Evolutionary conservation across 1,284 basidiomycete genomes (phyloP).

Genomic region (Mycena sp.): DNA sequence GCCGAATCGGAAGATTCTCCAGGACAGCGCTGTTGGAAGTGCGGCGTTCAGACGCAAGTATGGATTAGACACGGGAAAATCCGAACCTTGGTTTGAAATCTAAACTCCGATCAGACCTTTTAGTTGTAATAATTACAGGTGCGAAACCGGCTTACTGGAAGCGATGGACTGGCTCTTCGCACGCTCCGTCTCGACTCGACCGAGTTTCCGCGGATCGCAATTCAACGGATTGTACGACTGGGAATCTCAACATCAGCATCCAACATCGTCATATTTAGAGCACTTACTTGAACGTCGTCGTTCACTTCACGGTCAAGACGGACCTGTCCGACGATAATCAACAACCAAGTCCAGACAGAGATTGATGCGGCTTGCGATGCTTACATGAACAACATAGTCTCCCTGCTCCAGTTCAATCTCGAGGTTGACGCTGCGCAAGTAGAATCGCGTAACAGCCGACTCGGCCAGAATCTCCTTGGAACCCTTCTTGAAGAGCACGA

Average conservation of each 20-base stretch:
- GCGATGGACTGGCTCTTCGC: conserved; percentile 56
- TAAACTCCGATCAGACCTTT: not conserved
- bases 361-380: conserved; percentile 3
- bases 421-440: conserved; percentile 51
- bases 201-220: conserved; percentile 47
- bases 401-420: conserved; percentile 54
- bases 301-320: conserved; percentile 48
- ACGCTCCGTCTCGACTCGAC: conserved; percentile 49
- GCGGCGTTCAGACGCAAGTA: too few species aligned
- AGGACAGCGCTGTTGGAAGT: conserved; percentile 16
- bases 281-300: conserved; percentile 14
- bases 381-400: conserved; percentile 63
- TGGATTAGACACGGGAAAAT: too few species aligned
- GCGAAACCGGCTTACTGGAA: conserved; percentile 46
- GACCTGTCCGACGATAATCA: conserved; percentile 40
- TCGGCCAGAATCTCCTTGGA: conserved; percentile 45
- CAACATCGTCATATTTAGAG: not conserved
- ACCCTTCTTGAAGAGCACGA: conserved; percentile 56
- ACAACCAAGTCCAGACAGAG: not conserved
- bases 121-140: not conserved
- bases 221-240: conserved; percentile 30
- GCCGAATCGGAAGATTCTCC: conserved; percentile 43
- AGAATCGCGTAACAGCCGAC: conserved; percentile 44
- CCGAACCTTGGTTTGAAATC: too few species aligned
- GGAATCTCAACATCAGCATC: not conserved